Base-by-base conservation (phyloP, 1,139 yeast genomes). In the Nakaseomyces nivariensis region DNA sequence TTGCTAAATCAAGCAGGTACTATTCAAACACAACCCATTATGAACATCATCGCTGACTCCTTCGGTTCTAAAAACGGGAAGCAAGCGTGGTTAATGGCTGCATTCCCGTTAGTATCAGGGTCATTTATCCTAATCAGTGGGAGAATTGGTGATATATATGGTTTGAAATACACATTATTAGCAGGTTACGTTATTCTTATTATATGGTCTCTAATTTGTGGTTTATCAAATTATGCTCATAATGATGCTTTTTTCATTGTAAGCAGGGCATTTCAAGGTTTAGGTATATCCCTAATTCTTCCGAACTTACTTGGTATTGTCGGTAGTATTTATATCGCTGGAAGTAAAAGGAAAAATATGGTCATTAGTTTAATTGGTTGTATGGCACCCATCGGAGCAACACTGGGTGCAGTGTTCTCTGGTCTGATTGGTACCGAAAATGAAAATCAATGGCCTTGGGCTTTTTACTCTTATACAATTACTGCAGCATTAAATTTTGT, bases 71-170 rank as follows among this genome's bases (percentile, higher is more conserved):
- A 57, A 0, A 50, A 58, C 1, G 50, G 49, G 1, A 64, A 64
- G 38, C 61, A 73, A 52, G 72, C 76, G 2, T 78, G 83, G 83
- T 73, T 77, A 48, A 72, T 77, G 77, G 80, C 81, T 3, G 73
- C 81, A 0, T 77, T 74, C 57, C 79, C 82, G 0, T 62, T 78
- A 48, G 76, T 79, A 0, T 73, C 78, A 11, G 82, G 82, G 11
- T 76, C 81, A 0, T 74, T 77, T 54, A 77, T 77, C 43, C 61
- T 77, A 37, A 67, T 76, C 4, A 72, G 78, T 49, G 81, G 81
- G 5, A 71, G 74, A 51, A 56, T 77, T 43, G 83, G 82, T 31
- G 83, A 78, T 56, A 63, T 77, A 8, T 77, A 73, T 54, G 83
- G 82, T 0, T 63, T 77, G 47, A 77, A 73, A 54, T 62, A 60